Evolutionary conservation across 805 yeast genomes (phyloP).

Genomic region (Lachancea sp.): DNA sequence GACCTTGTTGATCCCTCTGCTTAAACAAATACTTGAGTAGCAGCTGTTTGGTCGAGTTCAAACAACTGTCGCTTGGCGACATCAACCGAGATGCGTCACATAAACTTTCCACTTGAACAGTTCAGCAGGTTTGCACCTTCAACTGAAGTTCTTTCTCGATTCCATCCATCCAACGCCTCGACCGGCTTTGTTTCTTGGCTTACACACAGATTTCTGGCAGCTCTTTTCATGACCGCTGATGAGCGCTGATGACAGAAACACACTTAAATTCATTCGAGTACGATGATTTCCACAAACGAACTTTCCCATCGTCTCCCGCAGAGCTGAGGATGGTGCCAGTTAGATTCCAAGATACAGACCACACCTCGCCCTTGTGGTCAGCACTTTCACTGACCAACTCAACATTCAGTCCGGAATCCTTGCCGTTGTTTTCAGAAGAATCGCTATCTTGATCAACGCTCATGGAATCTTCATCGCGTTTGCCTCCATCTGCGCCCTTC

Average conservation of each 20-base stretch:
- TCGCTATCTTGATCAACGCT: slow-evolving; percentile 17
- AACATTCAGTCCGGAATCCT: slow-evolving; percentile 33
- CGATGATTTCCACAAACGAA: slow-evolving; percentile 86
- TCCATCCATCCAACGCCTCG: no score
- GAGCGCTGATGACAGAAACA: slow-evolving; percentile 75
- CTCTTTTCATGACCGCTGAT: slow-evolving; percentile 19
- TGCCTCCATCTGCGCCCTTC: not conserved
- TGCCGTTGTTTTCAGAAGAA: not conserved
- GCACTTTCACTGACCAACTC: slow-evolving; percentile 60
- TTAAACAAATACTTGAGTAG: no score
- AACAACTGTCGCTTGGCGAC: no score
- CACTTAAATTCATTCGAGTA: slow-evolving; percentile 84
- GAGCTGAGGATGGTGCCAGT: slow-evolving; percentile 90
- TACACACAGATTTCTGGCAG: not conserved
- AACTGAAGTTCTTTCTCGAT: no score
- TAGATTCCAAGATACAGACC: slow-evolving; percentile 94
- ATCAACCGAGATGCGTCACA: no score
- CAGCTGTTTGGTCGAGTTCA: no score
- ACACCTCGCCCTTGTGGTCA: slow-evolving; percentile 83
- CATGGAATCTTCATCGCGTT: slow-evolving; percentile 12
- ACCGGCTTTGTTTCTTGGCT: no score
- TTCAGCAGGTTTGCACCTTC: no score
- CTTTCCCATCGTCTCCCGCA: slow-evolving; percentile 93
- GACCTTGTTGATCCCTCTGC: no score
- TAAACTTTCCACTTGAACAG: no score